Base-by-base conservation (phyloP, 2,329 filamentous ascomycete genomes). In the Botrytis deweyae region DNA sequence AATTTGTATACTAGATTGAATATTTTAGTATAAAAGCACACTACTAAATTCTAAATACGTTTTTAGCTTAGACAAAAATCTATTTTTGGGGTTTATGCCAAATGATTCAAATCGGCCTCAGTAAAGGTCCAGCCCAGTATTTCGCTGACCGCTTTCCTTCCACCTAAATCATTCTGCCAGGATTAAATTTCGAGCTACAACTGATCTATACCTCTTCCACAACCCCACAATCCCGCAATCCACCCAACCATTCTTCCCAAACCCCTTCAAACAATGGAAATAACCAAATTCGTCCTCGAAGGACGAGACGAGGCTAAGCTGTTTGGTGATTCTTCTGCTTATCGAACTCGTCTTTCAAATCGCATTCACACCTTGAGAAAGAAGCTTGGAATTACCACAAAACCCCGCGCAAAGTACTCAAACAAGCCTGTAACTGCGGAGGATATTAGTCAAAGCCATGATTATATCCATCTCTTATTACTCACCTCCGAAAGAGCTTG, bases 401-500 rank as follows among this genome's bases (percentile, higher is more conserved):
- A 90, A 83, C 95, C 93, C 84, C 92, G 94, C 77, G 92, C 92
- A 79, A 98, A 98, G 85, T 97, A 93, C 83, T 88, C 88, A 72
- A 87, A 89, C 78, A 94, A 92, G 82, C 85, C 88, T 25, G 85
- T 97, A 74, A 94, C 92, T 4, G 87, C 93, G 42, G 90, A 92
- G 78, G 89, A 97, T 80, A 87, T 98, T 79, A 88, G 87, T 52
- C 86, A 87, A 76, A 93, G 94, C 83, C 86, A 90, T 82, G 93
- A 93, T 92, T 98, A 91, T 83, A 88, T 91, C 67, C 87, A 92
- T 77, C 86, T 98, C n/a, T 86, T 95, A 46, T 87, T 99, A 73
- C 89, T 98, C 80, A 93, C 90, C 58, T 91, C 95, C 75, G 96
- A 99, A 85, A 89, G 96, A 76, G 93, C 95, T 70, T 98, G 94